Evolutionary conservation across 306 rosid genomes (phyloP).

Genomic region (Sicyos baderoa): DNA sequence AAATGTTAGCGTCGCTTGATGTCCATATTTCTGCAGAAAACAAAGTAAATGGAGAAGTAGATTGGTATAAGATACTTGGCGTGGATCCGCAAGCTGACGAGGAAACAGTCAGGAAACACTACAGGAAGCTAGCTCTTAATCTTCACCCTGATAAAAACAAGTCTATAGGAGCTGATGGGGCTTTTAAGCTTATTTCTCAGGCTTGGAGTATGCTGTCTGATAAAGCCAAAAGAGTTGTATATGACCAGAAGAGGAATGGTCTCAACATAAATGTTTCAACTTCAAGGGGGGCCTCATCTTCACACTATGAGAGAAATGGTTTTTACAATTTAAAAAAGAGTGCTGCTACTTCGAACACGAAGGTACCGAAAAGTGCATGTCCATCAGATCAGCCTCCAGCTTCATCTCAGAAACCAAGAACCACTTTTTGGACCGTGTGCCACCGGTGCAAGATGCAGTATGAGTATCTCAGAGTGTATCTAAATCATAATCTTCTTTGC

Average conservation of each 20-base stretch:
- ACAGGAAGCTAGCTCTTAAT: constrained; percentile 77
- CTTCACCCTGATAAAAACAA: constrained; percentile 97
- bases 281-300: constrained; percentile 38
- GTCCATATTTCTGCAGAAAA: constrained; percentile 61
- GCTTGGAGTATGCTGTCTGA: constrained; percentile 87
- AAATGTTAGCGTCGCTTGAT: constrained; percentile 68
- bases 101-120: constrained; percentile 57
- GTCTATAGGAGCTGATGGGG: constrained; percentile 75
- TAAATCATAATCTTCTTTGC: constrained; percentile 80
- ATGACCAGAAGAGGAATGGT: constrained; percentile 49
- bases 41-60: constrained; percentile 59
- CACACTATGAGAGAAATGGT: constrained; percentile 43
- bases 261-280: constrained; percentile 30
- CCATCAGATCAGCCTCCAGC: constrained; percentile 40
- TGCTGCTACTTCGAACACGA: constrained; percentile 37
- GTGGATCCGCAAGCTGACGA: constrained; percentile 54
- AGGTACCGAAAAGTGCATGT: constrained; percentile 40
- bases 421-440: constrained; percentile 92
- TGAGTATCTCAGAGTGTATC: constrained; percentile 79
- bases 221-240: constrained; percentile 41
- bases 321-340: constrained; percentile 44
- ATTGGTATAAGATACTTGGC: constrained; percentile 81
- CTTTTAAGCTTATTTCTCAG: constrained; percentile 76
- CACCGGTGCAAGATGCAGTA: constrained; percentile 84
- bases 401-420: constrained; percentile 37